These are phyloP conservation scores for Gilbertella persicaria DNA, from an alignment of 371 early-diverging fungal genomes.

Conservation along the genomic window DNA sequence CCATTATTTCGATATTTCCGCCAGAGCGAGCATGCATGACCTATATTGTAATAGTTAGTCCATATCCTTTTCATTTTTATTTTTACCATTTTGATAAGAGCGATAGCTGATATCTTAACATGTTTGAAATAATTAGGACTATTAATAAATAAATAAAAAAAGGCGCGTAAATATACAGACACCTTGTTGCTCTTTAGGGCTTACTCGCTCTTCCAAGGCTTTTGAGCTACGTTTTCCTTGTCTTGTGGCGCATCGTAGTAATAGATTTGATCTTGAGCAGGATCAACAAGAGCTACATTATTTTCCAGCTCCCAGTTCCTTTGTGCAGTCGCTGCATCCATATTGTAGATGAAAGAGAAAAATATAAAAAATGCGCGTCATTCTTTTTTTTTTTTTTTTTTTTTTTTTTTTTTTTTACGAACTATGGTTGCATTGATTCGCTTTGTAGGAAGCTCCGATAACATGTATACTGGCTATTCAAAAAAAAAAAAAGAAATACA, in stretches of 20 bases:
- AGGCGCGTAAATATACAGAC: background rate
- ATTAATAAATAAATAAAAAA: conserved; percentile 5
- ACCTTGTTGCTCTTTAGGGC: conserved; percentile 5
- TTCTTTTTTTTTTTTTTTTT: no score
- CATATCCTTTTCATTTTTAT: background rate
- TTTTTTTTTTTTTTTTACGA: no score
- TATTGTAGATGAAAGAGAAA: conserved; percentile 6
- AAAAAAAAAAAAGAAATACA: no score
- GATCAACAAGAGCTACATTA: conserved; percentile 72
- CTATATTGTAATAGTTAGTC: conserved; percentile 35
- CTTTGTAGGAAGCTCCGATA: no score
- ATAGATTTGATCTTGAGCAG: conserved; percentile 74
- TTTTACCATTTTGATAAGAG: conserved; percentile 94
- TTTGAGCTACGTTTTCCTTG: conserved; percentile 59
- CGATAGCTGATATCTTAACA: conserved; percentile 93
- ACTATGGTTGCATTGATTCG: no score
- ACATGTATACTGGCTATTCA: no score
- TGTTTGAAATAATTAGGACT: conserved; percentile 90
- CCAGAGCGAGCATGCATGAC: conserved; percentile 96
- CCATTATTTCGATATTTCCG: conserved; percentile 97
- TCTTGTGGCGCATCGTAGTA: conserved; percentile 74
- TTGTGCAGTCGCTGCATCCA: conserved; percentile 63
- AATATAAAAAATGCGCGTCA: background rate
- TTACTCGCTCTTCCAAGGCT: conserved; percentile 86
- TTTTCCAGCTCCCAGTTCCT: conserved; percentile 89